Evolutionary conservation across 805 yeast genomes (phyloP).

Genomic region (Yamadazyma olivae): DNA sequence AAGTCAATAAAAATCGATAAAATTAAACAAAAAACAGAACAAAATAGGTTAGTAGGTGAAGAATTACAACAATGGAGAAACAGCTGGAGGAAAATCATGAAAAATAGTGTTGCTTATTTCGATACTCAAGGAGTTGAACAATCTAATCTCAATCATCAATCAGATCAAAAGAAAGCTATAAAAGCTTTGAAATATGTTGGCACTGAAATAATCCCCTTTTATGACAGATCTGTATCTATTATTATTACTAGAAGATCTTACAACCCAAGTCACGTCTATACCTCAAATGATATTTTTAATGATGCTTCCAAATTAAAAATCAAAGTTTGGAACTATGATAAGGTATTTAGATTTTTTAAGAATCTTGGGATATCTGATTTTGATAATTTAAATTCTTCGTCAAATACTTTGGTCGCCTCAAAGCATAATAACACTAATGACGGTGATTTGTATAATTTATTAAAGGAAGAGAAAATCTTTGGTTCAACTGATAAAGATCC

Average conservation of each 20-base stretch:
- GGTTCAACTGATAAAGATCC: conserved; percentile 92
- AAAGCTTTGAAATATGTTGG: conserved; percentile 48
- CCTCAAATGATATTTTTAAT: conserved; percentile 59
- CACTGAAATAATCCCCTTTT: conserved; percentile 42
- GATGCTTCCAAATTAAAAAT: conserved; percentile 59
- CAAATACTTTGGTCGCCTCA: not conserved
- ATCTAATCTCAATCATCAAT: conserved; percentile 31
- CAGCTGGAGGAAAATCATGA: conserved; percentile 62
- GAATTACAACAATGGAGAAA: conserved; percentile 59
- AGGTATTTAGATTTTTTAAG: conserved; percentile 73
- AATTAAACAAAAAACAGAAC: conserved; percentile 7
- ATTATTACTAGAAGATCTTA: conserved; percentile 67
- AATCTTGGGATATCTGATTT: conserved; percentile 47
- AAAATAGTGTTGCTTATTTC: conserved; percentile 56
- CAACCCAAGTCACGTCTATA: conserved; percentile 38
- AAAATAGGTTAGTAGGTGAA: conserved; percentile 38
- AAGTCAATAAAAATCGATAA: not conserved
- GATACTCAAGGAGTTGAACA: conserved; percentile 49
- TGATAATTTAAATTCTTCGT: conserved; percentile 12
- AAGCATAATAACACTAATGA: conserved; percentile 4
- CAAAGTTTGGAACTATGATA: conserved; percentile 87
- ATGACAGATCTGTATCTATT: conserved; percentile 63
- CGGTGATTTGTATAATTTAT: conserved; percentile 42
- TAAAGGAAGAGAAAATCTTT: conserved; percentile 78
- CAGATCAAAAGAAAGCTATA: conserved; percentile 40